Evolutionary conservation across 192 early-diverging fungal species (phyloP), one percentile per base, ranked within the genome.

Genomic region (Allomyces javanicus): DNA sequence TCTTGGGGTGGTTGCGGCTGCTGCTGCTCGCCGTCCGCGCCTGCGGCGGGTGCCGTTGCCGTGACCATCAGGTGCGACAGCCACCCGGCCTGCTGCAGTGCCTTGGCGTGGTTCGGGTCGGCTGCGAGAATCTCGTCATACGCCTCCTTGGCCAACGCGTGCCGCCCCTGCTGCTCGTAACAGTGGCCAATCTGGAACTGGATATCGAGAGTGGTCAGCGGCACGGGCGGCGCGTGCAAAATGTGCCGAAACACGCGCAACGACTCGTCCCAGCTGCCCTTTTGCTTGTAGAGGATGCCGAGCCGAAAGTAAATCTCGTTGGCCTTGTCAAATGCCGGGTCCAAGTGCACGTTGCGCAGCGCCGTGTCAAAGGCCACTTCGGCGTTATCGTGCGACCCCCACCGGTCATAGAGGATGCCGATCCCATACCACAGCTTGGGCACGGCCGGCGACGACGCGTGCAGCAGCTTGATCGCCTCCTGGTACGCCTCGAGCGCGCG

Each of bases 401-500:
- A 99, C 26, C 93, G 86, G 71, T 97, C 94, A 69, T 99, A 97
- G 9, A 97, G 77, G 67, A 95, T 97, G 33, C 93, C 96, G 62
- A 97, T 97, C 11, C 94, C 94, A 69, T 96, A 99, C 96, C 96
- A 99, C 26, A 99, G 83, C 72, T 95, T 94, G 9, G 94, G 92
- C 70, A 96, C 96, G 44, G 26, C 63, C 9, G 45, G 12, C 26
- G 19, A 25, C 26, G 73, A 50, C 12, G 10, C 44, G 22, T 69
- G 43, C 33, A 40, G 33, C 12, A 58, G 17, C 73, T 93, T 87
- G 25, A 99, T 79, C 19, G 96, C 96, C 73, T 95, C 87, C 78
- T 97, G 94, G 69, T 99, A 99, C 3, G 93, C 89, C 63, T 85
- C 79, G 71, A 96, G 97, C 11, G 96, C 96, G 72, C 90, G 84